Evolutionary conservation across 2,329 filamentous ascomycete genomes (phyloP).

Genomic region (Penicillium sp.): DNA sequence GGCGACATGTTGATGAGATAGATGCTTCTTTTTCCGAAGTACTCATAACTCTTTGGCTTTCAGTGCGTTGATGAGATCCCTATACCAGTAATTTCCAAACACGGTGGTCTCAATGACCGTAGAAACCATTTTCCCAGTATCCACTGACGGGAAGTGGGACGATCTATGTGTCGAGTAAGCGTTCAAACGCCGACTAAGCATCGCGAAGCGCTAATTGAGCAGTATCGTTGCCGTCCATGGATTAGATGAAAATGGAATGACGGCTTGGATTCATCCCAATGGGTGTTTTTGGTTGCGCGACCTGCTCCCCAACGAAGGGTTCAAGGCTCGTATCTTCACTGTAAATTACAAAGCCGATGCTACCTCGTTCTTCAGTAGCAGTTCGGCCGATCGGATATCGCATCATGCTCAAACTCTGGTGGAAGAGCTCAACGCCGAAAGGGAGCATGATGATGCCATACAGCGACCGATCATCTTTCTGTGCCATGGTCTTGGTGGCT

Average conservation of each 20-base stretch:
- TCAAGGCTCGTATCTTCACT: conserved; percentile 17
- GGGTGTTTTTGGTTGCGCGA: conserved; percentile 7
- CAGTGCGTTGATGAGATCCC: no score
- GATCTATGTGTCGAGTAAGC: no score
- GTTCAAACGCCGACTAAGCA: no score
- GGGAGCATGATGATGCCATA: conserved; percentile 19
- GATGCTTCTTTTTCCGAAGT: no score
- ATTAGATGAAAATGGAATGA: background rate
- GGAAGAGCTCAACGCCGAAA: conserved; percentile 33
- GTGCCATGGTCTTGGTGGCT: conserved; percentile 40
- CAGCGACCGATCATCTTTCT: conserved; percentile 40
- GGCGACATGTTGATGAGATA: no score
- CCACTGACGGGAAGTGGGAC: no score
- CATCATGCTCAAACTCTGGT: conserved; percentile 32
- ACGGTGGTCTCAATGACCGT: no score
- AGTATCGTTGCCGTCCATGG: conserved; percentile 10
- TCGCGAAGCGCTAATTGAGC: background rate
- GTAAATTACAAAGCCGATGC: conserved; percentile 16
- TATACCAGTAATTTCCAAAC: no score
- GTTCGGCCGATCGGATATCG: background rate
- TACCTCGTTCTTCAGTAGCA: conserved; percentile 3
- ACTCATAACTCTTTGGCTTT: no score
- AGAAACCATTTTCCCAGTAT: no score
- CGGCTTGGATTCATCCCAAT: conserved; percentile 5
- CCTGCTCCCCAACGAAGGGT: background rate